Evolutionary conservation across 768 basidiomycete species (phyloP), one percentile per base, ranked within the genome.

Genomic region (Termitomyces sp.): DNA sequence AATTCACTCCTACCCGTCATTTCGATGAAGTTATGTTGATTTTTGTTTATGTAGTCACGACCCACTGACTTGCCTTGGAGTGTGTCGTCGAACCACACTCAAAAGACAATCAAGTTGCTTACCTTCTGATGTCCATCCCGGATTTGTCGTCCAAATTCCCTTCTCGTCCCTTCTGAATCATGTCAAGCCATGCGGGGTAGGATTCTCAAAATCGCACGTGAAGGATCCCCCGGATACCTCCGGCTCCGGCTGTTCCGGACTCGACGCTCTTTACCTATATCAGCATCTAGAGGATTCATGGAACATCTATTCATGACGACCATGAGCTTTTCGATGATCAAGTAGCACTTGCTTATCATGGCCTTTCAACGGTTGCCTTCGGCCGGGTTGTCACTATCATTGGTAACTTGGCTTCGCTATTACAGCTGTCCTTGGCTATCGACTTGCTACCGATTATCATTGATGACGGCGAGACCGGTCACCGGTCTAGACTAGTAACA

Each of bases 11-110:
- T 47, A 29, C 24, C 46, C 24, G 44, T 37, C 45, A 37, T 51
- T 39, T 39, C 44, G 22, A 57, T 45, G 55, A 56, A 33, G 36
- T n/a, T 22, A 59, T 63, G 62, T 61, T 63, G 62, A 56, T 55
- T 44, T 54, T 41, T 62, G 57, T 65, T 65, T 65, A 45, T 46
- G 20, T 41, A 52, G 51, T 51, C 36, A 37, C 51, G 39, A 7
- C 4, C 8, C 39, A 41, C n/a, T 41, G 18, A 18, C 37, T 37
- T 18, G 16, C 26, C 36, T 51, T 22, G 3, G 26, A 37, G 50
- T 34, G 50, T 24, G 50, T 37, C 34, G 36, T 12, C 34, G 37
- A n/a, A 13, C 42, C 42, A 36, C 28, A 37, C 22, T 51, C 36
- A 28, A 26, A 51, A 39, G 51, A 37, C 51, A 15, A 41, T 52